Conservation (phyloP, 306 rosid genomes). For the Urtica urens region DNA sequence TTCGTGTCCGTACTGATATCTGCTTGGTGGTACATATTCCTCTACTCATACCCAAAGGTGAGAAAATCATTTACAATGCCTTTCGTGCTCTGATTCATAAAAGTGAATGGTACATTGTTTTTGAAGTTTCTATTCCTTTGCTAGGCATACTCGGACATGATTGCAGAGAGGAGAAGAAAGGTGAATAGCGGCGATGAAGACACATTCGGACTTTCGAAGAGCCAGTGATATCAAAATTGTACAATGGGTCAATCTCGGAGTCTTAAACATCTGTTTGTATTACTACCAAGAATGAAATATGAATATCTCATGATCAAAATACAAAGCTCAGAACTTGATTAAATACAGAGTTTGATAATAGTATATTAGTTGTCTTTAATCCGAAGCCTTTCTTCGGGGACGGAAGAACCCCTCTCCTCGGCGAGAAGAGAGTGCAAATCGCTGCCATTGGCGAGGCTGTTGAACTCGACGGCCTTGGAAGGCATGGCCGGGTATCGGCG, state of each 20-base stretch:
- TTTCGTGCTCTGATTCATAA: no score
- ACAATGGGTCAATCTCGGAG: not conserved
- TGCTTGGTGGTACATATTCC: conserved; percentile 84
- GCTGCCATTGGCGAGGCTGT: conserved; percentile 98
- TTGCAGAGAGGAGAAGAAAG: conserved; percentile 59
- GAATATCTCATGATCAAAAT: not conserved
- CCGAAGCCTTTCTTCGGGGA: conserved; percentile 55
- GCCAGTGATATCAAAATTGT: conserved; percentile 4
- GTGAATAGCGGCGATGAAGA: conserved; percentile 74
- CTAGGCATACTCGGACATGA: conserved; percentile 77
- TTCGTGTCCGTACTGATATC: conserved; percentile 27
- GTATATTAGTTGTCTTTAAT: conserved; percentile 49
- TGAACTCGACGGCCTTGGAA: conserved; percentile 97
- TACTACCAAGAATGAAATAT: not conserved
- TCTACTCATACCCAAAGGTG: conserved; percentile 85
- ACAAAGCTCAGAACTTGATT: not conserved
- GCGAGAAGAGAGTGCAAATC: conserved; percentile 88
- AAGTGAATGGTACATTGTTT: not conserved
- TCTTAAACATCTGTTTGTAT: not conserved
- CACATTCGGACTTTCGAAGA: conserved; percentile 53
- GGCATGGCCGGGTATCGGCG: conserved; percentile 92
- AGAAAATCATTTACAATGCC: not conserved
- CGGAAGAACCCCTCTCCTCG: conserved; percentile 51
- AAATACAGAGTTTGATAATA: conserved; percentile 7
- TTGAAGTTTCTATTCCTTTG: conserved; percentile 11